Conservation (phyloP, 768 basidiomycete species). For the Pseudohyphozyma bogoriensis region DNA sequence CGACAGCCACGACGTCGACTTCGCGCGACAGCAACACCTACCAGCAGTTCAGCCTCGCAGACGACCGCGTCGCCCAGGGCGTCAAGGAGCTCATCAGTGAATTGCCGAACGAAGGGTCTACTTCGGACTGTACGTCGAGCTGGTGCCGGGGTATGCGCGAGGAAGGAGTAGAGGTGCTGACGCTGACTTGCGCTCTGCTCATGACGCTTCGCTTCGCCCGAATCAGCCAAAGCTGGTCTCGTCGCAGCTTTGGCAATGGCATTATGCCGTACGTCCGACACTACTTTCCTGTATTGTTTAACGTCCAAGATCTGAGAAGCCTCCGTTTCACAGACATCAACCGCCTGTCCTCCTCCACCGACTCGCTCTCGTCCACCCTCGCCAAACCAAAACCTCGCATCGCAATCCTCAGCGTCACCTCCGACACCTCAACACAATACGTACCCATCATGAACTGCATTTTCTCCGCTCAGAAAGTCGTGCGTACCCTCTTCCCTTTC, state of each 20-base stretch:
- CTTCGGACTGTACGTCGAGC: too few species aligned
- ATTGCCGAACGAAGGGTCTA: conserved; percentile 23
- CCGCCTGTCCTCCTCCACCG: conserved; percentile 42
- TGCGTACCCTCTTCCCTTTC: conserved; percentile 33
- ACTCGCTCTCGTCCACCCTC: conserved; percentile 20
- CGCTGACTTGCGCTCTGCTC: too few species aligned
- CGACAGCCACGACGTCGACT: conserved; percentile 8
- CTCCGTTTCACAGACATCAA: conserved; percentile 55
- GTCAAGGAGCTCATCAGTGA: conserved; percentile 52
- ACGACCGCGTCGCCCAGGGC: conserved; percentile 53
- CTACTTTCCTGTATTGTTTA: too few species aligned
- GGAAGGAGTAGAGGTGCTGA: background rate
- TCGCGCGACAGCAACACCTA: conserved; percentile 62
- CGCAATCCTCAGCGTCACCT: conserved; percentile 78
- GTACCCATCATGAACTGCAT: conserved; percentile 99
- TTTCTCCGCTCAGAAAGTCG: conserved; percentile 95
- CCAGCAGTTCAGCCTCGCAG: conserved; percentile 68
- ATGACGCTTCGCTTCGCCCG: too few species aligned
- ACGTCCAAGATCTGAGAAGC: conserved; percentile 40
- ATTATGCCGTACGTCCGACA: conserved; percentile 65
- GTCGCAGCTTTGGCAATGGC: conserved; percentile 87
- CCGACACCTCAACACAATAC: conserved; percentile 78
- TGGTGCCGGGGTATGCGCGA: too few species aligned
- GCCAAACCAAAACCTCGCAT: conserved; percentile 48
- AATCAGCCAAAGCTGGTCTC: conserved; percentile 39